phyloP scores from a whole-genome alignment of 331 rosid species.

The Quercus phellos region DNA sequence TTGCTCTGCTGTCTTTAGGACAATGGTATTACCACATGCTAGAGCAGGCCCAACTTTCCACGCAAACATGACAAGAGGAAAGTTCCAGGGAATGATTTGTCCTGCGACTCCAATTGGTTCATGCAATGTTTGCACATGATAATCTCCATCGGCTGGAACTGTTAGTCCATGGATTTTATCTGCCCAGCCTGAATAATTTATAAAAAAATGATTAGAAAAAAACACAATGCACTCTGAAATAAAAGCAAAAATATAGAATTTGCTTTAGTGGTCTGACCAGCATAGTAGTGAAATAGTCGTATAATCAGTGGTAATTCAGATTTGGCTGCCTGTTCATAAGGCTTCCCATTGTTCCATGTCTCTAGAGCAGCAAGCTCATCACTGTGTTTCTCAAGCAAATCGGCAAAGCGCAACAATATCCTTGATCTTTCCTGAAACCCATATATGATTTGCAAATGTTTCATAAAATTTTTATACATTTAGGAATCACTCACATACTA shows the following conservation, averaged over 20 bases:
- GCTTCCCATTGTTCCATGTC: constrained; percentile 76
- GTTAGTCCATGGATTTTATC: constrained; percentile 89
- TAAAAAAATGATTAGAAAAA: not conserved
- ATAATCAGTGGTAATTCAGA: constrained; percentile 56
- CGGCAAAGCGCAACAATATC: constrained; percentile 60
- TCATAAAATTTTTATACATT: not conserved
- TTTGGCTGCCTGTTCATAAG: constrained; percentile 59
- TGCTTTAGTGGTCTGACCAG: constrained; percentile 39
- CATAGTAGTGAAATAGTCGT: constrained; percentile 72
- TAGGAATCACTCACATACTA: not conserved
- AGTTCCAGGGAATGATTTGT: constrained; percentile 89
- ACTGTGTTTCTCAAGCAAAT: constrained; percentile 70
- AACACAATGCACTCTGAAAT: not conserved
- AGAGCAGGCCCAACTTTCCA: constrained; percentile 97
- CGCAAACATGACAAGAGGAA: constrained; percentile 71
- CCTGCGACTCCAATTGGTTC: constrained; percentile 90
- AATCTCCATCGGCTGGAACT: constrained; percentile 68
- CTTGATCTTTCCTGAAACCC: constrained; percentile 66
- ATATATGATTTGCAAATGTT: not conserved
- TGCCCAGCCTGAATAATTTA: constrained; percentile 63
- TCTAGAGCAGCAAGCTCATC: constrained; percentile 74
- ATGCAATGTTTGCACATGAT: constrained; percentile 77
- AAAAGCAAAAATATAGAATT: not conserved
- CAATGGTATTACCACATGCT: constrained; percentile 78
- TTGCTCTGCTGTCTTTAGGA: constrained; percentile 75